A percentile compares a stretch with the other conserved stretches of the same genome.
These are phyloP conservation scores for Cryptococcus maquisensis DNA, from an alignment of 1,284 basidiomycete genomes.

Conservation along the genomic window DNA sequence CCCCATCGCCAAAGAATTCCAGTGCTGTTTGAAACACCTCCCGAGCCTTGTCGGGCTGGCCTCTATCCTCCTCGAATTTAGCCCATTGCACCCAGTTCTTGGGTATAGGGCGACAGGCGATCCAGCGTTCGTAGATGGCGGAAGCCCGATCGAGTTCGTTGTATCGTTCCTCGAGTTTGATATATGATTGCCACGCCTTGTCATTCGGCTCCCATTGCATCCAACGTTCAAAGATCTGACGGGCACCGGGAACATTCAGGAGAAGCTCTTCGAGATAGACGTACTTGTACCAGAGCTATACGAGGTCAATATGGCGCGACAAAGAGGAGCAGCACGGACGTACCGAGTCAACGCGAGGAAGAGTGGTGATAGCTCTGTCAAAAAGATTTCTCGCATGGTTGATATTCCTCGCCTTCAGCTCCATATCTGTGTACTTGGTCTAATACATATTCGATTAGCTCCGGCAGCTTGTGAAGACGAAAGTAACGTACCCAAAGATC, in stretches of 20 bases:
- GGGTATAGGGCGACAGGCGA: constrained; percentile 87
- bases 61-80: constrained; percentile 94
- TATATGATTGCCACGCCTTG: constrained; percentile 97
- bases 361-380: constrained; percentile 90
- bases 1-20: constrained; percentile 95
- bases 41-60: constrained; percentile 77
- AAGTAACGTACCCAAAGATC: constrained; percentile 66
- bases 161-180: constrained; percentile 94
- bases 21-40: constrained; percentile 96
- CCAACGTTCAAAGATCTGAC: constrained; percentile 98
- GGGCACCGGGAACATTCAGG: constrained; percentile 89
- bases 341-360: constrained; percentile 77
- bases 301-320: neutral
- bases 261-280: constrained; percentile 97
- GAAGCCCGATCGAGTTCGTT: constrained; percentile 87
- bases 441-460: constrained; percentile 3
- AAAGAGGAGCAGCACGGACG: constrained; percentile 20
- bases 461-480: neutral
- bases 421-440: constrained; percentile 94
- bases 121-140: constrained; percentile 89
- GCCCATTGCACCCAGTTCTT: constrained; percentile 94
- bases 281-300: constrained; percentile 94
- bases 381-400: constrained; percentile 95
- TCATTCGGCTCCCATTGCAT: constrained; percentile 99
- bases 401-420: constrained; percentile 93